phyloP scores from a whole-genome alignment of 176 grass and related monocot genomes.

The barley (Hordeum vulgare) region DNA sequence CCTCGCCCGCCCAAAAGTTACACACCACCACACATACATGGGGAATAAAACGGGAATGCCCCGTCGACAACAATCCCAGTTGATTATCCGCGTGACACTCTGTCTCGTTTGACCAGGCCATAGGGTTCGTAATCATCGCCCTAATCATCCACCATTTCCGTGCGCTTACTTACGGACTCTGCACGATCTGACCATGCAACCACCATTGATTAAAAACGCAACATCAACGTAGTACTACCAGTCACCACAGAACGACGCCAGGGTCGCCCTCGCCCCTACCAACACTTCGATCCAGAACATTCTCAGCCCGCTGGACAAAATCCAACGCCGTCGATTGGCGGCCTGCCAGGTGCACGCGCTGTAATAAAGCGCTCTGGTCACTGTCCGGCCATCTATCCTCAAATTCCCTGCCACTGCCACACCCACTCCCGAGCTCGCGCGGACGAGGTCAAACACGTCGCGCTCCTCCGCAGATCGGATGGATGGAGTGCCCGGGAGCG shows the following conservation, averaged over 20 bases:
- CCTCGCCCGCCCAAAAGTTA: too few relatives aligned
- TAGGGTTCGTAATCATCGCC: background rate
- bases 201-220: background rate
- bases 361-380: background rate
- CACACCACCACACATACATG: too few relatives aligned
- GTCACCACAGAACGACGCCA: background rate
- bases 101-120: background rate
- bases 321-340: background rate
- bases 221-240: background rate
- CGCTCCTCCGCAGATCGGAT: background rate
- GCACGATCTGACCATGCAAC: background rate
- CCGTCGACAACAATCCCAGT: too few relatives aligned
- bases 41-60: too few relatives aligned
- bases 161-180: background rate
- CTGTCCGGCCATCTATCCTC: background rate
- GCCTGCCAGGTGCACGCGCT: background rate
- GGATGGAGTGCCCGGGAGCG: conserved; percentile 1
- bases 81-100: too few relatives aligned
- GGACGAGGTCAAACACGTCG: background rate
- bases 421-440: background rate
- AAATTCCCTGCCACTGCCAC: background rate
- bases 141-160: background rate
- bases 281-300: background rate
- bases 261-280: background rate
- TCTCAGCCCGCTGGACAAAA: background rate